These are phyloP conservation scores for Acanthamoeba culbertsoni DNA, from an alignment of 208 protist genomes.

Conservation along the genomic window DNA sequence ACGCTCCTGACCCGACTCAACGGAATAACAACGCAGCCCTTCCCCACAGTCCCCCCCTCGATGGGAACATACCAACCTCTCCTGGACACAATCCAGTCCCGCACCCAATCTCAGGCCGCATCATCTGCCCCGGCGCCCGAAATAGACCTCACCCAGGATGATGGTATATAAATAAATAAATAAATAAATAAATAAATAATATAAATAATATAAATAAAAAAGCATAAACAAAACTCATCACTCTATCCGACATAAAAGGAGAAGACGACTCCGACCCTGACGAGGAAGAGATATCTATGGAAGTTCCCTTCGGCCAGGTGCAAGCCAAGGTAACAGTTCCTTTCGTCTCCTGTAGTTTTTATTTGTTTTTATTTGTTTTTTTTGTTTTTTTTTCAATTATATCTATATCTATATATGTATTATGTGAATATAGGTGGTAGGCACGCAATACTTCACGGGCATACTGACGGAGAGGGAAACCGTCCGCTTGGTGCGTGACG, in stretches of 20 bases:
- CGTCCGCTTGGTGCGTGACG: not conserved
- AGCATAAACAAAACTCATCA: not conserved
- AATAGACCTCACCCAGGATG: not conserved
- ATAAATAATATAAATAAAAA: not conserved
- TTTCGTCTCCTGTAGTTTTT: not conserved
- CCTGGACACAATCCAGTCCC: not conserved
- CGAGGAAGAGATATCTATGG: slow-evolving; percentile 22
- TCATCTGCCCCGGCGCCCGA: not conserved
- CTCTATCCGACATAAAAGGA: not conserved
- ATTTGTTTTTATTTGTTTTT: not conserved
- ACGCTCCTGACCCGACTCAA: not conserved
- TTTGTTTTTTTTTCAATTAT: not conserved
- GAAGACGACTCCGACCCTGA: not conserved
- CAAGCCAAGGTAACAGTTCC: not conserved
- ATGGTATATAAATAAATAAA: not conserved
- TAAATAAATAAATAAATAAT: not conserved
- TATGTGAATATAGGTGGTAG: not conserved
- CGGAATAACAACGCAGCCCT: not conserved
- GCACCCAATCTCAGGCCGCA: not conserved
- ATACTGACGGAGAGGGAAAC: not conserved
- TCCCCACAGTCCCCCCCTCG: not conserved
- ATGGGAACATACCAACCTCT: not conserved
- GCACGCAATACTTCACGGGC: not conserved
- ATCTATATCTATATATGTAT: too few relatives aligned
- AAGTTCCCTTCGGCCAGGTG: slow-evolving; percentile 9